phyloP scores from a whole-genome alignment of 257 asterid genomes.

The Perilla frutescens region DNA sequence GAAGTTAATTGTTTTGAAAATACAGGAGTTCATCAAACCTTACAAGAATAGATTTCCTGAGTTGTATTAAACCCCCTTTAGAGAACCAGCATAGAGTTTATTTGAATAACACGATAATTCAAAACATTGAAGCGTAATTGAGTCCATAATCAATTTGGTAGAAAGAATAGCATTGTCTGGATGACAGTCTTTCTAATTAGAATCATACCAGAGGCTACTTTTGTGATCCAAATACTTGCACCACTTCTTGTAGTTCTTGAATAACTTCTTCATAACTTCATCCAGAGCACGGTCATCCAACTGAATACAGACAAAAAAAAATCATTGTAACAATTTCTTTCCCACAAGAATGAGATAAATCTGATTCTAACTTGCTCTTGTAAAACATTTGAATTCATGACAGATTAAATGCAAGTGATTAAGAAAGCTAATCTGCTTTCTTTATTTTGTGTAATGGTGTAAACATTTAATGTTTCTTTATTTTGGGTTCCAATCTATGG shows the following conservation, averaged over 20 bases:
- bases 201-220: slow-evolving; percentile 89
- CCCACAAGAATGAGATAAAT: slow-evolving; percentile 25
- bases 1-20: neutral
- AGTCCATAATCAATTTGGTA: slow-evolving; percentile 19
- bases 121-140: neutral
- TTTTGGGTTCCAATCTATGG: too few relatives aligned
- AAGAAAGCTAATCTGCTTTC: too few relatives aligned
- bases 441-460: too few relatives aligned
- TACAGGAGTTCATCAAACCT: neutral
- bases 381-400: slow-evolving; percentile 4
- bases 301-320: slow-evolving; percentile 48
- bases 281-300: slow-evolving; percentile 98
- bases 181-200: neutral
- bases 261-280: slow-evolving; percentile 98
- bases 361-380: neutral
- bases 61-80: neutral
- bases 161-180: slow-evolving; percentile 17
- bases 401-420: slow-evolving; percentile 7
- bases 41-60: neutral
- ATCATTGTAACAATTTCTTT: neutral
- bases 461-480: too few relatives aligned
- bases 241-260: slow-evolving; percentile 98
- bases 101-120: too few relatives aligned
- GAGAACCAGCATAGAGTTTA: neutral
- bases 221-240: slow-evolving; percentile 98